Base-by-base conservation (phyloP, 371 early-diverging fungal genomes). In the Mucor racemosus region DNA sequence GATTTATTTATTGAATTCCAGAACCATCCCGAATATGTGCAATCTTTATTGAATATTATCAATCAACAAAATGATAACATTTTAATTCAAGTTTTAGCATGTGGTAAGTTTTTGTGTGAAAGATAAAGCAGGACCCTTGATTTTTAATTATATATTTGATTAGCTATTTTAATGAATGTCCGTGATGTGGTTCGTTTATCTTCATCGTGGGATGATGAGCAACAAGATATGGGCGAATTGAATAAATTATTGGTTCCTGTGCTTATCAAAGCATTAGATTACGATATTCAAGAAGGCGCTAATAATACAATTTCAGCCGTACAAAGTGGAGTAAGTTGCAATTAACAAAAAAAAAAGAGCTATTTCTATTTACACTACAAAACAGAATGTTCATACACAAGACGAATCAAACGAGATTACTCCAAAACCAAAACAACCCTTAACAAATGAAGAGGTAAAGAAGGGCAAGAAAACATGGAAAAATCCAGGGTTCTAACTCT, bases 201-300 rank as follows among this genome's bases (percentile, higher is more conserved):
- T 10, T 60, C 62, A 42, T 68, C 77, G 4, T 80, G 81, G 81
- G 84, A 77, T 50, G 81, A 81, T 6, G 77, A 78, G 5, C 58
- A 56, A 7, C 77, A 86, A 44, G 64, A 71, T 17, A 34, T 71
- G 21, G 66, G 65, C 5, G 82, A 83, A 33, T 64, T 89, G 46
- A 80, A 86, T 69, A 76, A 77, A 58, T 66, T 72, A n/a, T 58
- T 88, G 15, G 62, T 87, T 38, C 89, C 89, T n/a, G 76, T 89
- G 15, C 68, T 89, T 39, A 66, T 79, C 4, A 62, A 78, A 7
- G 85, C 86, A 11, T 72, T 91, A 36, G 76, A 83, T 65, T 89
- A 81, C 68, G 86, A 91, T 60, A 77, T 90, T 42, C 87, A 90
- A 58, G 77, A 74, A 15, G 88, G 88, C 7, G 86, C 90, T 3